Percentiles rank a stretch among this genome's conserved stretches.
These are phyloP conservation scores for Alternaria solani DNA, from an alignment of 2,329 filamentous ascomycete genomes.

Conservation along the genomic window DNA sequence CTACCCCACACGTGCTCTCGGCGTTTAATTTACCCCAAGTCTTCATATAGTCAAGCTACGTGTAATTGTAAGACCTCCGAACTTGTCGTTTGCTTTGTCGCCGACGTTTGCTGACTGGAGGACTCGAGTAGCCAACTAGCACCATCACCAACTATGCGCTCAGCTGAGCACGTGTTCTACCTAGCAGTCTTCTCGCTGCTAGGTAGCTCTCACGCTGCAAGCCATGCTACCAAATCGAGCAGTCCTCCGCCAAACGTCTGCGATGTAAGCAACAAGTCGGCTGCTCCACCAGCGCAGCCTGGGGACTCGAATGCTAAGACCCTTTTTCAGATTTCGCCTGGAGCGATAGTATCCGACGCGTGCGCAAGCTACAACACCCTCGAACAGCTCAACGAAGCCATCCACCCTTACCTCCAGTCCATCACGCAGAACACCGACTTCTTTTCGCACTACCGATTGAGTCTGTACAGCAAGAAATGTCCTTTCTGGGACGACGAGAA, in stretches of 20 bases:
- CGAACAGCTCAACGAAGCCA: conserved; percentile 78
- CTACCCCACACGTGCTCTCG: conserved; percentile 36
- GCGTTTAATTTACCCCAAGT: conserved; percentile 23
- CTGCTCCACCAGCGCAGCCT: conserved; percentile 25
- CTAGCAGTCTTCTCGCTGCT: conserved; percentile 69
- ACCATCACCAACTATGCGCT: conserved; percentile 56
- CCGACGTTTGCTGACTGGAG: conserved; percentile 48
- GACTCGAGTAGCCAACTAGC: conserved; percentile 26
- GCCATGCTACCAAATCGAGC: conserved; percentile 46
- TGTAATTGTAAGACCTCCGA: conserved; percentile 28
- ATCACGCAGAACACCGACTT: conserved; percentile 92
- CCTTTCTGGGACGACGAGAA: conserved; percentile 96
- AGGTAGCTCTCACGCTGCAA: conserved; percentile 56
- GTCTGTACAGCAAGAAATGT: conserved; percentile 92
- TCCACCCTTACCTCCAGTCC: conserved; percentile 79
- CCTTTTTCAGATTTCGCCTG: conserved; percentile 77
- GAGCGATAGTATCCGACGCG: conserved; percentile 88
- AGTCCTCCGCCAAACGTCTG: conserved; percentile 59
- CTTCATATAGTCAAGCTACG: conserved; percentile 32
- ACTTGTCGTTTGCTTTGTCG: conserved; percentile 26
- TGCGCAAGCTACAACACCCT: conserved; percentile 93
- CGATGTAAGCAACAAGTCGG: conserved; percentile 59
- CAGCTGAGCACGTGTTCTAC: conserved; percentile 65
- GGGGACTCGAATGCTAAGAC: conserved; percentile 46
- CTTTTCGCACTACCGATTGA: conserved; percentile 96